Evolutionary conservation across 768 basidiomycete genomes (phyloP), one percentile per base, ranked within the genome.

Genomic region (Omphalotus guepiniiformis): DNA sequence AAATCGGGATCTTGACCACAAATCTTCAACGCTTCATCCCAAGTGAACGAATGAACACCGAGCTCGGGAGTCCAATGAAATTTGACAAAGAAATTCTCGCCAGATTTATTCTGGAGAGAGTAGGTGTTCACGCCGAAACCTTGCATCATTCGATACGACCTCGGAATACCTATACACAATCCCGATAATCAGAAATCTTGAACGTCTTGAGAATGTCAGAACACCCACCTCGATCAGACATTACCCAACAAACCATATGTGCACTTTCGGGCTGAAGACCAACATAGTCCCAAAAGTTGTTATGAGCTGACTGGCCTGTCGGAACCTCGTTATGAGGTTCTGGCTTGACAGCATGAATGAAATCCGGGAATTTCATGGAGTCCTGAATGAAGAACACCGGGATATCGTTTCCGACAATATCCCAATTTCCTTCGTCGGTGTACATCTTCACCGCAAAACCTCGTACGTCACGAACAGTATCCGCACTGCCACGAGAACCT

Each of bases 11-110:
- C 92, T 62, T 92, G 88, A 0, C 88, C 87, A 13, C 54, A 51
- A 32, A 94, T 76, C 61, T 93, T 93, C 51, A 94, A 69, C 1
- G 88, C 88, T 55, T 96, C 93, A 52, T 95, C 92, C 91, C 93
- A 95, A 4, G 86, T 70, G 13, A 94, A 68, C 48, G 81, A 85
- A 59, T 93, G 87, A 1, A 87, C 86, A 18, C 91, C 91, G 13
- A 93, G 75, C 63, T 91, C 78, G 15, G 91, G 80, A 30, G 78
- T 79, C 72, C 80, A 88, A 63, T 93, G 88, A 62, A 92, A 93
- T 63, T 93, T 94, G 65, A 93, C 91, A 55, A 94, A 94, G 46
- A 76, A 74, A 1, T 82, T 76, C 56, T 90, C 74, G 36, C 82
- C 82, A 22, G 76, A 59, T 0, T 65, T 69, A 55, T 90, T 90